A percentile compares a stretch with the other conserved stretches of the same genome.
Conservation (phyloP, 768 basidiomycete species). For the Tricholoma sp. region DNA sequence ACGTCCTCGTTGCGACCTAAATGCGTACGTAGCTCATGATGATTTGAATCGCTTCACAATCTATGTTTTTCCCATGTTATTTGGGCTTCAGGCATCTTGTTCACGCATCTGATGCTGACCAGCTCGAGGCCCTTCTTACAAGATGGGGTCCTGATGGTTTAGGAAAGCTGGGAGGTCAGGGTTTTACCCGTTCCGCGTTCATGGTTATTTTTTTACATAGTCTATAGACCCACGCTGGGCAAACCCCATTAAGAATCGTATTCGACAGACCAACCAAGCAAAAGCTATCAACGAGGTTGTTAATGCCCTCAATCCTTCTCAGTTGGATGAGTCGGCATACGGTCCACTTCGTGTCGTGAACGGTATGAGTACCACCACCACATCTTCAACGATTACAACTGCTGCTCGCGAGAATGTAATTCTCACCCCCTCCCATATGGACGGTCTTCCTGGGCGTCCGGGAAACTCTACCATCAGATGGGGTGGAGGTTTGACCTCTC, state of each 20-base stretch:
- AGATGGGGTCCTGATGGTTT: constrained; percentile 88
- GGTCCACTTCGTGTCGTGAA: constrained; percentile 75
- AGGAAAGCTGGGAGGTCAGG: constrained; percentile 82
- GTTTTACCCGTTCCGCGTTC: constrained; percentile 1
- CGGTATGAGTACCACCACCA: constrained; percentile 57
- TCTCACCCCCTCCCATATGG: constrained; percentile 37
- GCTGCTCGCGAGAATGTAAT: constrained; percentile 67
- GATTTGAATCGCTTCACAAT: background rate
- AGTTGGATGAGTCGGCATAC: constrained; percentile 36
- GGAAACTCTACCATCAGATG: constrained; percentile 59
- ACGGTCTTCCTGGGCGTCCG: constrained; percentile 49
- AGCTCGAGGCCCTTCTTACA: constrained; percentile 79
- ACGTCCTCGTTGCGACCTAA: constrained; percentile 29
- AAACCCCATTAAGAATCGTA: constrained; percentile 76
- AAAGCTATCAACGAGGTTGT: constrained; percentile 76
- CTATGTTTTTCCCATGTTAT: constrained; percentile 13
- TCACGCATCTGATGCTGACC: constrained; percentile 87
- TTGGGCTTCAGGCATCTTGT: constrained; percentile 67
- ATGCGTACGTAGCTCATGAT: background rate
- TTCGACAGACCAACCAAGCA: constrained; percentile 63
- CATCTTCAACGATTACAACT: constrained; percentile 70
- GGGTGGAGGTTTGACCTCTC: constrained; percentile 55
- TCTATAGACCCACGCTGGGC: constrained; percentile 82
- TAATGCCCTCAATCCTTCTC: constrained; percentile 59
- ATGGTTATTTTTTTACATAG: constrained; percentile 14